Evolutionary conservation across 2,329 filamentous ascomycete genomes (phyloP), one percentile per base, ranked within the genome.

Genomic region (Sporothrix euskadiensis): DNA sequence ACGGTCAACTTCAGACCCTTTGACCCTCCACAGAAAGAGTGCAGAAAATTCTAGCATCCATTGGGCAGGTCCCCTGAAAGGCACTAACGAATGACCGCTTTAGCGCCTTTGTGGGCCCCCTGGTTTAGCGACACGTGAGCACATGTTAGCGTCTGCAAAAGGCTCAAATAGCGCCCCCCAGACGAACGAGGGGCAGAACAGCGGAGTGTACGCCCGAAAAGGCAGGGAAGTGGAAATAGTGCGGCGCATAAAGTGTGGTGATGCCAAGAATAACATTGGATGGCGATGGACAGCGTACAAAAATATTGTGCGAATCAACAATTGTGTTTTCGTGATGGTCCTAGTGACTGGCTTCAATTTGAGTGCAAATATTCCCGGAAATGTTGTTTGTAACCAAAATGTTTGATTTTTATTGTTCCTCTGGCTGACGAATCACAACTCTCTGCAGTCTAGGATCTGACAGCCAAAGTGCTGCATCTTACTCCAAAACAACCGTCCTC

Each of bases 141-240:
- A 63, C 39, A 47, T 66, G n/a, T 66, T 49, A 66, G 63, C 63
- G 63, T 30, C 22, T n/a, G 6, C 22, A 19, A 32, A 6, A 35
- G 57, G 22, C 22, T 35, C 12, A 30, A 16, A 32, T 61, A 39
- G 32, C 57, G 41, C 22, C 61, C 39, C 39, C 44, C 9, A 35
- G 35, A 19, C 12, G 47, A n/a, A 35, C 35, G 14, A 52, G 30
- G 30, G 26, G 16, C 32, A 22, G 57, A 61, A 32, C 16, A 39
- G 59, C 59, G 35, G 35, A 22, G 22, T 16, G 30, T 22, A 66
- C 41, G 22, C 63, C 63, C n/a, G 41, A 49, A 47, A 66, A 16
- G 39, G 59, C 35, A 63, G n/a, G n/a, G 41, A 49, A 66, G 63
- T 49, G 41, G 39, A 35, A 66, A 66, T 47, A 47, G 41, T 47